Conservation (phyloP, 345 rosid genomes). For the Melaleuca quinquenervia region DNA sequence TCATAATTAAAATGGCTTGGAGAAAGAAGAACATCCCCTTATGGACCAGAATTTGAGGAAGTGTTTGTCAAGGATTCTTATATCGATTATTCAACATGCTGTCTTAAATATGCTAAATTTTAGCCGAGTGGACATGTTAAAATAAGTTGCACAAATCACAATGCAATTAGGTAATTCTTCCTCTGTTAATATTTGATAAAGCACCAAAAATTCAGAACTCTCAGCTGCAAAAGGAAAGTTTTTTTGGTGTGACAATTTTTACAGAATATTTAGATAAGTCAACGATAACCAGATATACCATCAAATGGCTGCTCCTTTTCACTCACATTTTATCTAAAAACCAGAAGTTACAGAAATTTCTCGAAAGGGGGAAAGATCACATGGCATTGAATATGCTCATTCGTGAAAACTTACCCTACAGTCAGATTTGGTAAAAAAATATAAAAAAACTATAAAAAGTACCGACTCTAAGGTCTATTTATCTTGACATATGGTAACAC, state of each 20-base stretch:
- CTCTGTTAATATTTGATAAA: background rate
- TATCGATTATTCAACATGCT: background rate
- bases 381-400: background rate
- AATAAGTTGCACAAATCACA: background rate
- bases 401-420: background rate
- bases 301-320: background rate
- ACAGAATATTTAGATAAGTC: background rate
- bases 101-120: background rate
- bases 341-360: background rate
- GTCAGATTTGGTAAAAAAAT: background rate
- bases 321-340: background rate
- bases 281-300: background rate
- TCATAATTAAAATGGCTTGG: background rate
- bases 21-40: background rate
- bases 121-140: background rate
- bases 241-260: background rate
- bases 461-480: background rate
- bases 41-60: background rate
- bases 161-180: background rate
- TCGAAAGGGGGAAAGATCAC: background rate
- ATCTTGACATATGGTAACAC: background rate
- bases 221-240: background rate
- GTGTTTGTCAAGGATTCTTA: background rate
- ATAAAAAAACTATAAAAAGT: background rate
- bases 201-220: background rate